These are phyloP conservation scores for Cylindrotheca closterium DNA, from an alignment of 108 stramenopile genomes.

Conservation along the genomic window DNA sequence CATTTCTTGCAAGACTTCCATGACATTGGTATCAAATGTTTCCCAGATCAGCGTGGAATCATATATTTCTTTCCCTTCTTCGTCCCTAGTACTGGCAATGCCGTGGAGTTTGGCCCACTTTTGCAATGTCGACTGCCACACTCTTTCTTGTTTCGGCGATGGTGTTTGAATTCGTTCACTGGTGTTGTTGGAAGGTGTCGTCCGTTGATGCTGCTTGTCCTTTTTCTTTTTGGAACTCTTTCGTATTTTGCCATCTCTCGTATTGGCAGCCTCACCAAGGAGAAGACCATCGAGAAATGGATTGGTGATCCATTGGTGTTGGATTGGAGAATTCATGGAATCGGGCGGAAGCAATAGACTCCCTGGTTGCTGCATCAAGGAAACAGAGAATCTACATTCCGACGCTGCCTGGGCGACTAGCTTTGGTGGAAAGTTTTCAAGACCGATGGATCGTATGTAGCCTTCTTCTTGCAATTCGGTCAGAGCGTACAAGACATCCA, in stretches of 20 bases:
- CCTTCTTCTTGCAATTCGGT: slow-evolving; percentile 73
- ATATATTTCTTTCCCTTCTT: background rate
- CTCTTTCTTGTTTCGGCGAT: too few relatives aligned
- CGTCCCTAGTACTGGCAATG: too few relatives aligned
- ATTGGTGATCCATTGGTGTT: too few relatives aligned
- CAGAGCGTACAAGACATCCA: slow-evolving; percentile 62
- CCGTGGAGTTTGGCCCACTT: too few relatives aligned
- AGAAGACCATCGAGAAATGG: too few relatives aligned
- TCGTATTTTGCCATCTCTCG: too few relatives aligned
- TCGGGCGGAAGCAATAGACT: slow-evolving; percentile 43
- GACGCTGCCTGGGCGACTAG: slow-evolving; percentile 21
- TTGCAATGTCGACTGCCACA: too few relatives aligned
- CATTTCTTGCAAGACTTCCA: slow-evolving; percentile 39
- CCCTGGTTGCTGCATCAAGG: slow-evolving; percentile 40
- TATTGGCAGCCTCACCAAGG: too few relatives aligned
- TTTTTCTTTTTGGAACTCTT: too few relatives aligned
- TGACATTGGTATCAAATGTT: slow-evolving; percentile 30
- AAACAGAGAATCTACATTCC: slow-evolving; percentile 46
- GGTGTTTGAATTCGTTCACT: too few relatives aligned
- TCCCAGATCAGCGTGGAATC: slow-evolving; percentile 21
- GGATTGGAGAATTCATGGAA: too few relatives aligned
- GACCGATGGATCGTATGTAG: slow-evolving; percentile 50
- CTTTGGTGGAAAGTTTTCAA: slow-evolving; percentile 34
- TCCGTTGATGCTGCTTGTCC: too few relatives aligned
- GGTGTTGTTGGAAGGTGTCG: background rate